Conservation (phyloP, 2,329 filamentous ascomycete genomes). For the Purpureocillium lavendulum region DNA sequence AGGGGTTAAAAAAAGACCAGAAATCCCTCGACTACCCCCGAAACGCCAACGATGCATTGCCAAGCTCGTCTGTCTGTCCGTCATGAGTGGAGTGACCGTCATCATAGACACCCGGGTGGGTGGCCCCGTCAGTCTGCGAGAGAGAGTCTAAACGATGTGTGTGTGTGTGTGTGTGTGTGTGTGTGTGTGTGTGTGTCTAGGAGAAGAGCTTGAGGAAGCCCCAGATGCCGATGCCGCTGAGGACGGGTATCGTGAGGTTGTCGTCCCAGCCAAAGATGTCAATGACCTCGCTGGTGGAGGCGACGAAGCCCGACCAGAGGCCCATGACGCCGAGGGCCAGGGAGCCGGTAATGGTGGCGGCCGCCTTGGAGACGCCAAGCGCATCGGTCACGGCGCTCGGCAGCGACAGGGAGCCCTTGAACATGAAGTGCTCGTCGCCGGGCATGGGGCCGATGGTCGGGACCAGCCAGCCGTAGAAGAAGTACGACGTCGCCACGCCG, state of each 20-base stretch:
- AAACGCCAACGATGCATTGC: too few species aligned
- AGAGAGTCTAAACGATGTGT: too few species aligned
- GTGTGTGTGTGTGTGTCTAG: too few species aligned
- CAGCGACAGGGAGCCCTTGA: slow-evolving; percentile 66
- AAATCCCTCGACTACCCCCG: too few species aligned
- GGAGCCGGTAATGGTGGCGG: slow-evolving; percentile 58
- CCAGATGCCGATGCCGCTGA: slow-evolving; percentile 85
- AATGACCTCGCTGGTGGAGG: slow-evolving; percentile 80
- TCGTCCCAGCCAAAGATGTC: slow-evolving; percentile 95
- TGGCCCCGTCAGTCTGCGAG: too few species aligned
- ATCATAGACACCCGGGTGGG: too few species aligned
- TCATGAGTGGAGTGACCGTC: neutral
- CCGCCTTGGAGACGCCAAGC: slow-evolving; percentile 50
- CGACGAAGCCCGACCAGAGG: slow-evolving; percentile 79
- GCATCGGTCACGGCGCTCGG: slow-evolving; percentile 49
- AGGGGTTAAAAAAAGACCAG: too few species aligned
- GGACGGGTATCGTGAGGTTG: slow-evolving; percentile 89
- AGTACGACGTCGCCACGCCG: slow-evolving; percentile 71
- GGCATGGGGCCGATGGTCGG: slow-evolving; percentile 58
- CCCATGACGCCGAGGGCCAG: slow-evolving; percentile 74
- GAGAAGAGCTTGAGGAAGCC: slow-evolving; percentile 85
- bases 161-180: too few species aligned
- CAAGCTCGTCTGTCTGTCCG: neutral
- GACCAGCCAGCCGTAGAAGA: slow-evolving; percentile 84
- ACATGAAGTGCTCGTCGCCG: slow-evolving; percentile 68